These are phyloP conservation scores for Cladosporium sp. DNA, from an alignment of 2,329 filamentous ascomycete genomes.

Conservation along the genomic window DNA sequence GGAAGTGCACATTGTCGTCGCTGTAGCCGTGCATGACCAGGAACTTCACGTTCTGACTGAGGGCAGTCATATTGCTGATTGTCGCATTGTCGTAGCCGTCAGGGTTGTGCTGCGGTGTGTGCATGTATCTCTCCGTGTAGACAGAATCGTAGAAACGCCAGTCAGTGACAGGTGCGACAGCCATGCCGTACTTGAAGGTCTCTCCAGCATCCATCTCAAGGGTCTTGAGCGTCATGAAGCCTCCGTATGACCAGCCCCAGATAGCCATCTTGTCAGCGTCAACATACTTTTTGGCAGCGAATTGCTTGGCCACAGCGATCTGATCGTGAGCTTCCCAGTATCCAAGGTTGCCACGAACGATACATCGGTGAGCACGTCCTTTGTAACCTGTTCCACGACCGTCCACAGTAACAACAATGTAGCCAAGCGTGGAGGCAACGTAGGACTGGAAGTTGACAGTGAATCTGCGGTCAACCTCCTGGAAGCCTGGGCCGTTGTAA, in stretches of 20 bases:
- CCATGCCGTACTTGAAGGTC: constrained; percentile 96
- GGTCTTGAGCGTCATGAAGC: constrained; percentile 92
- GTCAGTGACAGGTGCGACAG: constrained; percentile 96
- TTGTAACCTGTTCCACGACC: constrained; percentile 89
- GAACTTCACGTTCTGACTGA: constrained; percentile 79
- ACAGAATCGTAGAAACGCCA: constrained; percentile 94
- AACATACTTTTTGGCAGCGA: constrained; percentile 78
- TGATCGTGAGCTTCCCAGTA: constrained; percentile 85
- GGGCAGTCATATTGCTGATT: constrained; percentile 71
- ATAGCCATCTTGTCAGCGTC: constrained; percentile 82
- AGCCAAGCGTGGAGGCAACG: constrained; percentile 79
- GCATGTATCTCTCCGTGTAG: constrained; percentile 97
- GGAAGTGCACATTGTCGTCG: constrained; percentile 97
- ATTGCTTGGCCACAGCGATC: constrained; percentile 84
- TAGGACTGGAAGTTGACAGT: constrained; percentile 87
- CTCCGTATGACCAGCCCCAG: constrained; percentile 98
- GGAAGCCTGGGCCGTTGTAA: constrained; percentile 93
- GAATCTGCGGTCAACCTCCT: constrained; percentile 80
- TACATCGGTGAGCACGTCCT: constrained; percentile 78
- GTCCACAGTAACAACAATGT: constrained; percentile 93
- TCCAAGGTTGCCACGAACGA: constrained; percentile 80
- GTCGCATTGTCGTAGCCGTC: constrained; percentile 73
- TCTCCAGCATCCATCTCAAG: constrained; percentile 85
- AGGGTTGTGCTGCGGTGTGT: constrained; percentile 80
- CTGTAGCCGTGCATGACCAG: constrained; percentile 94